Conservation (phyloP, 441 rosid species). For the Cnidoscolus chayamansa region DNA sequence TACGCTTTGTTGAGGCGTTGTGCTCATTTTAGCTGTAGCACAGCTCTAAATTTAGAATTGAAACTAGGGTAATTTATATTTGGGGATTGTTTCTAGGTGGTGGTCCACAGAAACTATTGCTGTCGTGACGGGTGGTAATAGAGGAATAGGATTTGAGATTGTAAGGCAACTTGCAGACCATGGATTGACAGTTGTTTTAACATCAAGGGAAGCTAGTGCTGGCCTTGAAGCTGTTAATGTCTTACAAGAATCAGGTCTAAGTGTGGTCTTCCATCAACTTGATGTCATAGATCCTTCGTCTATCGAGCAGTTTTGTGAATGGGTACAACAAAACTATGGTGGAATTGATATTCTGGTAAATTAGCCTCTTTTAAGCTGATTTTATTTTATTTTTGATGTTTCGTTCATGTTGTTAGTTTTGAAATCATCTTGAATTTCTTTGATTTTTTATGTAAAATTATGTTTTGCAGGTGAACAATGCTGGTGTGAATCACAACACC, state of each 20-base stretch:
- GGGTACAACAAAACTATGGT: slow-evolving; percentile 60
- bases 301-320: slow-evolving; percentile 46
- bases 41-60: neutral
- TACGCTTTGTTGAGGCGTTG: neutral
- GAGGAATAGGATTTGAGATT: slow-evolving; percentile 89
- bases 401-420: neutral
- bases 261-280: slow-evolving; percentile 65
- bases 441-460: slow-evolving; percentile 14
- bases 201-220: slow-evolving; percentile 62
- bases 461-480: slow-evolving; percentile 78
- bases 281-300: slow-evolving; percentile 58
- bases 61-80: neutral
- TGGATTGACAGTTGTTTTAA: slow-evolving; percentile 71
- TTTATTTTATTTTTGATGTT: neutral
- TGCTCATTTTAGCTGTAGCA: neutral
- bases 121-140: slow-evolving; percentile 82
- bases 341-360: slow-evolving; percentile 73
- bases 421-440: slow-evolving; percentile 2
- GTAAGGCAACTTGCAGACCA: slow-evolving; percentile 78
- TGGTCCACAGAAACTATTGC: slow-evolving; percentile 81
- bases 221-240: slow-evolving; percentile 67
- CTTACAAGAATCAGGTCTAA: slow-evolving; percentile 61
- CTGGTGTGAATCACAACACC: slow-evolving; percentile 79
- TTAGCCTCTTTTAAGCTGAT: neutral
- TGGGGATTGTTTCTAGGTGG: slow-evolving; percentile 51